A percentile compares a stretch with the other conserved stretches of the same genome.
Evolutionary conservation across 306 rosid genomes (phyloP).

Genomic region (Mimosa bimucronata): DNA sequence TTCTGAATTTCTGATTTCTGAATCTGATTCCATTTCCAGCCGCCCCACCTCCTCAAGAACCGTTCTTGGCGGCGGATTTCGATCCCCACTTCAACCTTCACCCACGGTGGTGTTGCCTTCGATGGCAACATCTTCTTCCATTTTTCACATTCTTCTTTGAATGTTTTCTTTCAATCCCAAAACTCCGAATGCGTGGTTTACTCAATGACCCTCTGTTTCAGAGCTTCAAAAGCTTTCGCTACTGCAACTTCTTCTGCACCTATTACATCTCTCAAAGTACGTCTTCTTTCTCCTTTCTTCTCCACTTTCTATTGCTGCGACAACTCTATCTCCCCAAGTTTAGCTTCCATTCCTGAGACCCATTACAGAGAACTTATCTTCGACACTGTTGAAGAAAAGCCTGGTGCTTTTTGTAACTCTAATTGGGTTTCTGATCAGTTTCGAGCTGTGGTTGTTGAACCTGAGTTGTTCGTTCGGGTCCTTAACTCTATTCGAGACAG

Average conservation of each 20-base stretch:
- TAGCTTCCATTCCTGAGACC: constrained; percentile 22
- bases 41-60: background rate
- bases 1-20: background rate
- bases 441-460: constrained; percentile 56
- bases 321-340: constrained; percentile 29
- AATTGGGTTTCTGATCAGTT: constrained; percentile 44
- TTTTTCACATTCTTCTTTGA: background rate
- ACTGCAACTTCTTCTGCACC: constrained; percentile 18
- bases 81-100: background rate
- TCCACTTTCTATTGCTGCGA: constrained; percentile 43
- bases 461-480: constrained; percentile 56
- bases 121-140: background rate
- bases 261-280: constrained; percentile 51
- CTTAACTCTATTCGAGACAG: constrained; percentile 48
- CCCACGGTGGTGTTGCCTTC: background rate
- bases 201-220: constrained; percentile 76
- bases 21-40: background rate
- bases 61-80: constrained; percentile 9
- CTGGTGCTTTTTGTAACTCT: constrained; percentile 45
- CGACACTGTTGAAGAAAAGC: constrained; percentile 46
- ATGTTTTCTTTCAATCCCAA: background rate
- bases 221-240: constrained; percentile 61
- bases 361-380: constrained; percentile 43
- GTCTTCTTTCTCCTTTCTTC: constrained; percentile 48
- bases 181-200: constrained; percentile 34